Evolutionary conservation across 495 filamentous ascomycete genomes (phyloP), one percentile per base, ranked within the genome.

Genomic region (Penicillium lividum): DNA sequence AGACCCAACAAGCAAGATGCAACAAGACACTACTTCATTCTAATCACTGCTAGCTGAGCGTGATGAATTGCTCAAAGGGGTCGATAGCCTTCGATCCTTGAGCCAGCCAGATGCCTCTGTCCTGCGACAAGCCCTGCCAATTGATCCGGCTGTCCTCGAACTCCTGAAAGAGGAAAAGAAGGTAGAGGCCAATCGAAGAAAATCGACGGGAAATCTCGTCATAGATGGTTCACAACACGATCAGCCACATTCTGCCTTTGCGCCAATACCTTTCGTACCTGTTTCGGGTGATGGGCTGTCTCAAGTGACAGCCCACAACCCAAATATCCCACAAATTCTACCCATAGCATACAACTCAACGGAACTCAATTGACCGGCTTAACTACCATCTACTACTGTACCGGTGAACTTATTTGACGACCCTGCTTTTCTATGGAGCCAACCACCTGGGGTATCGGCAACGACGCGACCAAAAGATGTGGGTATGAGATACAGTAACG

Each of bases 91-190:
- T 44, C 61, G 61, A 7, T 27, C 61, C 10, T 36, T 64, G 9
- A 60, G 42, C 29, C 53, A 57, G 11, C 38, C 61, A 22, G 55
- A 49, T 27, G 30, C 36, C 10, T 60, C 25, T 40, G 30, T 51
- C 31, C 57, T 53, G 27, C 61, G 57, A 34, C 56, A 59, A 57
- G 53, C 61, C n/a, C 54, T 31, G 27, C 61, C 61, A 52, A 33
- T 64, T 44, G 53, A 59, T 30, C 57, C 57, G 9, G 53, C 48
- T 46, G 53, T 64, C 13, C 42, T 56, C 25, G 50, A 55, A 7
- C 52, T 60, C 43, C 40, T 64, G 18, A 13, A 53, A 48, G 43
- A 45, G 11, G 40, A 18, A 10, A 30, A 53, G 18, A 13, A 34
- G 5, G 11, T 43, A 8, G 9, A 36, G 10, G 8, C 33, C 4